Evolutionary conservation across 306 rosid genomes (phyloP), one percentile per base, ranked within the genome.

Genomic region (Oemleria cerasiformis): DNA sequence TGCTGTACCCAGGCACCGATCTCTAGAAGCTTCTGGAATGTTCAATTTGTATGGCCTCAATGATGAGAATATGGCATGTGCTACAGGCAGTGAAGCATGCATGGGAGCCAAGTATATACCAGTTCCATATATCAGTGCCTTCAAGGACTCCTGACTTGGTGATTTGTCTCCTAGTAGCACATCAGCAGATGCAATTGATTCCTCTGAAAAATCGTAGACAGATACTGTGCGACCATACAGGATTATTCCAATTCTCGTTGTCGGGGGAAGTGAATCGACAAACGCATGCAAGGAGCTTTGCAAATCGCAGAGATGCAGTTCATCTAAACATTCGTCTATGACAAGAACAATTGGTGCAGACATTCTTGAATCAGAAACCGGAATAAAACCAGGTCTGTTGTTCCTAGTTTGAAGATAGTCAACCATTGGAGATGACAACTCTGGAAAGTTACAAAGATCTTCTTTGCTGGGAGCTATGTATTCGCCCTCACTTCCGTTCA

Each of bases 231-330:
- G 95, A 15, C 99, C 96, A 77, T 85, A 94, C 36, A 89, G 80
- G 76, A 94, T 64, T 71, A 94, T 86, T 74, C 99, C 99, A 73
- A 94, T 81, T 83, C 96, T 87, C n/a, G 92, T 85, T 17, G 96
- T 88, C 3, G 90, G 86, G 55, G 89, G 85, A 41, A 94, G 96
- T 57, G 97, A 94, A 80, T 94, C 97, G 63, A 88, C 87, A 86
- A 94, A 94, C 14, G 97, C 99, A 75, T 94, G 99, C 83, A 94
- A 83, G 49, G 99, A 94, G 75, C 99, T 84, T 77, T 91, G 99
- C 68, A 94, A 82, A 74, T 94, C 96, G 63, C 82, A 89, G 11
- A 94, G 87, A 79, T 94, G 96, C n/a, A 92, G 92, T 73, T 94
- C 99, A 68, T 94, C 97, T 77, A 94, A 81, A 79, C 96, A 86